phyloP scores from a whole-genome alignment of 2,329 filamentous ascomycete species.

The Simplicillium aogashimaense region DNA sequence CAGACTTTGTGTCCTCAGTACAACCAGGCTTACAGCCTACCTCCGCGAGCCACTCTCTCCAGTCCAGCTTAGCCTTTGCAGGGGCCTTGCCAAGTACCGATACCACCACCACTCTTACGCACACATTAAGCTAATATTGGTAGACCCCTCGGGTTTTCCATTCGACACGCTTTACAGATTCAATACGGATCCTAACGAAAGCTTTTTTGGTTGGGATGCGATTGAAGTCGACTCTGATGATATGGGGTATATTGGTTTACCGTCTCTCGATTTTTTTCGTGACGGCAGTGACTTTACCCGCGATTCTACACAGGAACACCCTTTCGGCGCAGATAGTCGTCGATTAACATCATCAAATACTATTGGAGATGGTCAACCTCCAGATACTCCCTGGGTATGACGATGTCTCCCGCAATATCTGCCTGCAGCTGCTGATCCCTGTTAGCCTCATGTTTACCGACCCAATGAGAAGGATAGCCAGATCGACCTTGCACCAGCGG shows the following conservation, averaged over 20 bases:
- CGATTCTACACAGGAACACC: not conserved
- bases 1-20: too few species aligned
- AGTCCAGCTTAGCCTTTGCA: too few species aligned
- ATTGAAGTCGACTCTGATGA: slow-evolving; percentile 1
- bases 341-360: slow-evolving; percentile 1
- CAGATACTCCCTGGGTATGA: slow-evolving; percentile 4
- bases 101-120: too few species aligned
- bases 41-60: too few species aligned
- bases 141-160: not conserved
- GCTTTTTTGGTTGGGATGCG: slow-evolving; percentile 5
- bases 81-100: too few species aligned
- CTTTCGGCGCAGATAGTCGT: not conserved
- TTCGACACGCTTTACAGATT: not conserved
- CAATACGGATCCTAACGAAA: slow-evolving; percentile 2
- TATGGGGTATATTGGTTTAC: slow-evolving; percentile 1
- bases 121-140: too few species aligned
- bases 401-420: not conserved
- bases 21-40: too few species aligned
- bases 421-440: not conserved
- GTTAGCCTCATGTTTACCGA: slow-evolving; percentile 4
- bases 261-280: slow-evolving; percentile 1
- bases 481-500: slow-evolving; percentile 1
- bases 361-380: slow-evolving; percentile 3
- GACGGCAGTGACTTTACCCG: not conserved
- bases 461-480: slow-evolving; percentile 2